phyloP scores from a whole-genome alignment of 495 filamentous ascomycete genomes.

The Aspergillus homomorphus region DNA sequence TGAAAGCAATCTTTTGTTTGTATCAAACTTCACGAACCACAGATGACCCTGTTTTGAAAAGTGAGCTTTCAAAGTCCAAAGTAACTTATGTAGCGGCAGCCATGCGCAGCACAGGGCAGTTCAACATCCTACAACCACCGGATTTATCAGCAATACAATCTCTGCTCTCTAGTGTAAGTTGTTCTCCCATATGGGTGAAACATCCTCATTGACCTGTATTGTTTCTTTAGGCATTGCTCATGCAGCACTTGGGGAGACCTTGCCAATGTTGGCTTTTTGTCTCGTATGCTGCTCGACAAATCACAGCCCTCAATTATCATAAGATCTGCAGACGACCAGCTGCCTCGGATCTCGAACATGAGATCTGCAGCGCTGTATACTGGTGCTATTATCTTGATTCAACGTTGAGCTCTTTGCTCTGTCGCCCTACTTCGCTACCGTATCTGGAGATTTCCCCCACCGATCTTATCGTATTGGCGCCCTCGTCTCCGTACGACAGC shows the following conservation, averaged over 20 bases:
- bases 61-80: constrained; percentile 22
- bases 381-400: constrained; percentile 34
- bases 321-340: constrained; percentile 6
- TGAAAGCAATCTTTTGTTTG: constrained; percentile 25
- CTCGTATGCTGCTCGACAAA: constrained; percentile 30
- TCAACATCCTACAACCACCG: constrained; percentile 25
- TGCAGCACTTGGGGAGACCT: constrained; percentile 27
- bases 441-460: constrained; percentile 18
- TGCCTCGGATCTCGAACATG: constrained; percentile 13
- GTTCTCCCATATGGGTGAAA: constrained; percentile 6
- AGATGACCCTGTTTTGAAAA: constrained; percentile 17
- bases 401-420: constrained; percentile 28
- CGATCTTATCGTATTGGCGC: constrained; percentile 12
- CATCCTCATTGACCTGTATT: not conserved
- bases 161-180: constrained; percentile 29
- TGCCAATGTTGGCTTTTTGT: constrained; percentile 27
- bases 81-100: constrained; percentile 20
- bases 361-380: constrained; percentile 24
- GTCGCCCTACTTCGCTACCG: constrained; percentile 24
- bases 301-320: constrained; percentile 27
- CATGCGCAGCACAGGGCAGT: constrained; percentile 17
- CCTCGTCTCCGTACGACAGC: constrained; percentile 16
- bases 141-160: constrained; percentile 25
- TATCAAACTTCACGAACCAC: constrained; percentile 19
- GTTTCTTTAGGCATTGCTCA: constrained; percentile 23